Percentiles rank a stretch among this genome's conserved stretches.
Evolutionary conservation across 495 filamentous ascomycete species (phyloP).

Genomic region (Parathielavia appendiculata): DNA sequence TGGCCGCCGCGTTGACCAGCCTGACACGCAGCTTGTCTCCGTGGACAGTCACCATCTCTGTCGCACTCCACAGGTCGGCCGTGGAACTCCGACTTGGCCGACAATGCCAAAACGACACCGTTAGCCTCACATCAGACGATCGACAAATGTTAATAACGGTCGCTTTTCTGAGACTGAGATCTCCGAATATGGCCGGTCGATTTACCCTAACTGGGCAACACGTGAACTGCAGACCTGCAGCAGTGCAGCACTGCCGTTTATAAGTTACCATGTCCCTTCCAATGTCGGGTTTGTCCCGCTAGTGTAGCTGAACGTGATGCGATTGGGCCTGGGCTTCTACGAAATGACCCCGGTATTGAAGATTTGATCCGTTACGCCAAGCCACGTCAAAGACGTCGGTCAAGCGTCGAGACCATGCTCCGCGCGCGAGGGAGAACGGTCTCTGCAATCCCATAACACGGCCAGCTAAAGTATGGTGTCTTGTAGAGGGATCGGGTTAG

Average conservation of each 20-base stretch:
- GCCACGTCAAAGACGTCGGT: no score
- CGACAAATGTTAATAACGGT: background rate
- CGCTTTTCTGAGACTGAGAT: constrained; percentile 20
- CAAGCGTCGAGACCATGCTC: no score
- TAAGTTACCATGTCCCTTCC: background rate
- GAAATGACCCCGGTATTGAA: no score
- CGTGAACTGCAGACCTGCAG: background rate
- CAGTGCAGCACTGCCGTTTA: background rate
- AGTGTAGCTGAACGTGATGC: background rate
- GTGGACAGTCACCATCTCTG: no score
- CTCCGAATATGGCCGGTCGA: background rate
- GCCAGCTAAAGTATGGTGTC: background rate
- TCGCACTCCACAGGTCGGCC: no score
- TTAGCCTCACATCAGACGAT: constrained; percentile 16
- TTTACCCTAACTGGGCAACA: background rate
- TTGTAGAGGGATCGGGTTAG: background rate
- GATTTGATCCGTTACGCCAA: background rate
- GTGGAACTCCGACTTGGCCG: background rate
- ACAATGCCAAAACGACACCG: background rate
- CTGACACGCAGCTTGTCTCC: no score
- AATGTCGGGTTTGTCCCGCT: no score
- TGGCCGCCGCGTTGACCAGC: no score
- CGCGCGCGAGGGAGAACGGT: no score
- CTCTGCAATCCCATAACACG: background rate
- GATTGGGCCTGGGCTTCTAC: no score